These are phyloP conservation scores for Xylaria longipes DNA, from an alignment of 495 filamentous ascomycete species.

Conservation along the genomic window DNA sequence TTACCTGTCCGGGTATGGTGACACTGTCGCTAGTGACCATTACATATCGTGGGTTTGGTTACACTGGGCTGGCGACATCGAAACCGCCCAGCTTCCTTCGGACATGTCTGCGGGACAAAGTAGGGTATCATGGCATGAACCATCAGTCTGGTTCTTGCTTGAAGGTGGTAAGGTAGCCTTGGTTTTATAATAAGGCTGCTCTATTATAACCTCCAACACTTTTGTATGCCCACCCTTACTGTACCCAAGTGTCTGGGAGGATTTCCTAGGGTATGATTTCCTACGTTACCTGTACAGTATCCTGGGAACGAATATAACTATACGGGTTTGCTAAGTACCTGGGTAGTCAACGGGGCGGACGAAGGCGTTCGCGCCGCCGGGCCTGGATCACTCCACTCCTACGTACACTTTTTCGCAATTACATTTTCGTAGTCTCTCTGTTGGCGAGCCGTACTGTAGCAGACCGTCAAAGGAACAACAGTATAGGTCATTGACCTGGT, in stretches of 20 bases:
- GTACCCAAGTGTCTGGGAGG: constrained; percentile 13
- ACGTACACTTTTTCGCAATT: constrained; percentile 1
- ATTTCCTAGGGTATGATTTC: neutral
- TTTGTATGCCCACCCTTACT: constrained; percentile 10
- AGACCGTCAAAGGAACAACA: constrained; percentile 1
- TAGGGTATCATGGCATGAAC: constrained; percentile 18
- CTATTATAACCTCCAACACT: neutral
- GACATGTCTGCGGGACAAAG: neutral
- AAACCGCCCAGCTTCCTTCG: constrained; percentile 23
- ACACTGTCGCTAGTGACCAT: neutral
- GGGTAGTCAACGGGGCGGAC: neutral
- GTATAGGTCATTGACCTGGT: neutral
- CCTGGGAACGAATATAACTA: neutral
- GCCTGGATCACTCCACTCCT: constrained; percentile 9
- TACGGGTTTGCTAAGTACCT: neutral
- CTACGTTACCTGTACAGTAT: constrained; percentile 10
- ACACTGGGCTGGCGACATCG: constrained; percentile 18
- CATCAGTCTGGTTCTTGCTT: constrained; percentile 13
- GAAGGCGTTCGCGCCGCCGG: neutral
- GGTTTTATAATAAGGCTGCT: constrained; percentile 1
- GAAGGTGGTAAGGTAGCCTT: neutral
- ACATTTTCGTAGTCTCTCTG: neutral
- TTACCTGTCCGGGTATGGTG: constrained; percentile 2
- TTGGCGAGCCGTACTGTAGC: neutral
- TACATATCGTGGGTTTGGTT: constrained; percentile 18